Base-by-base conservation (phyloP, 352 stramenopile species). In the Globisporangium emineosum region DNA sequence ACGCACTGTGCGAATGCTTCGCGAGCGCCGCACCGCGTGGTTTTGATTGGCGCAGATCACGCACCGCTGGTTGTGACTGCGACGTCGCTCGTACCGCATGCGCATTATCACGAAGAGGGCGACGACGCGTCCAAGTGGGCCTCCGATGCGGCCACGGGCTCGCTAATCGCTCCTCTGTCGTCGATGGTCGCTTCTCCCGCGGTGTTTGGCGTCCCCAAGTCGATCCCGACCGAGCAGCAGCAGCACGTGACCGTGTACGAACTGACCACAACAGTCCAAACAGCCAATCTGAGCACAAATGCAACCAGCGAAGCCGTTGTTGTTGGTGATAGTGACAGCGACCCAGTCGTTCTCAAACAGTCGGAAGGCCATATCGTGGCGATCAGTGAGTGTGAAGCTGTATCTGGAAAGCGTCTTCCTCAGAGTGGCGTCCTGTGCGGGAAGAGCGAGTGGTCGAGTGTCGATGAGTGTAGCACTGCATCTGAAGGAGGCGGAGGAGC, bases 341-440 rank as follows among this genome's bases (percentile, higher is more conserved):
- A 25, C 32, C 10, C 15, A 2, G 21, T 49, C n/a, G 54, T 21
- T 1, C 29, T 62, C 56, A 33, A 53, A 12, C 57, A 62, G 42
- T 45, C 40, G 7, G 13, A 2, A n/a, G 57, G 33, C 3, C 9
- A 12, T 5, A 4, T 47, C 57, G 57, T 55, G 19, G 42, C 19
- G 12, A 55, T 3, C 27, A 62, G 57, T 12, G 57, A 62, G 57
- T 47, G 57, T 7, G 27, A 45, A 19, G 57, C 7, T 5, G 5
- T 51, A 2, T 13, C 4, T 15, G 15, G 42, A 8, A 33, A 25
- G 9, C 27, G 21, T 8, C 4, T 42, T 19, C 4, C 42, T 5
- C 29, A 54, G 9, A 30, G 19, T 30, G n/a, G 27, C 17, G 10
- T 27, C 4, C 29, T 55, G 10, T 62, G 57, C 3, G 29, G 42